Percentiles rank a stretch among this genome's conserved stretches.
These are phyloP conservation scores for Anacardium occidentale DNA, from an alignment of 345 rosid genomes.

Conservation along the genomic window DNA sequence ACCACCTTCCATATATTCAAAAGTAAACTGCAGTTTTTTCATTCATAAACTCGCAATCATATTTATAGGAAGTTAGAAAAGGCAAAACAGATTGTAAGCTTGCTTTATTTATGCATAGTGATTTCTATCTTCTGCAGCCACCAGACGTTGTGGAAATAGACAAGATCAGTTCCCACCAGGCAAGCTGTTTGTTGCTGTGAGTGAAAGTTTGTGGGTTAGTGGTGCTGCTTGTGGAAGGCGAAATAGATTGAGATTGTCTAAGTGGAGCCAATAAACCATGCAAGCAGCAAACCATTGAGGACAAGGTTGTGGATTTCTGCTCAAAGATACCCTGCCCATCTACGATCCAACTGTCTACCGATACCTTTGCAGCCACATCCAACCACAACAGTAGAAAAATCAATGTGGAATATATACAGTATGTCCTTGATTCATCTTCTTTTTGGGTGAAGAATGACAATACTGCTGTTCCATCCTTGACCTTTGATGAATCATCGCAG, in stretches of 20 bases:
- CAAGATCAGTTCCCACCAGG: conserved; percentile 32
- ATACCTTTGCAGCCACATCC: conserved; percentile 31
- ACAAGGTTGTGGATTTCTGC: conserved; percentile 40
- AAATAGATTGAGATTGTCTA: conserved; percentile 31
- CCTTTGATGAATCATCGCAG: conserved; percentile 1
- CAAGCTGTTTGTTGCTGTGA: conserved; percentile 28
- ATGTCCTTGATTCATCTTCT: neutral
- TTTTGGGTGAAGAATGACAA: neutral
- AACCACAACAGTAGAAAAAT: conserved; percentile 21
- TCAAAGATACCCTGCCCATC: conserved; percentile 31
- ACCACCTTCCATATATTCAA: conserved; percentile 26
- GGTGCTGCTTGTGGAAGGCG: conserved; percentile 37
- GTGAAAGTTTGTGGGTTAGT: conserved; percentile 39
- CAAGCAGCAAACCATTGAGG: conserved; percentile 26
- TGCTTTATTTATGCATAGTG: neutral
- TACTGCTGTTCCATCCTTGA: conserved; percentile 6
- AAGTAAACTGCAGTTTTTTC: neutral
- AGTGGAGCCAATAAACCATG: conserved; percentile 28
- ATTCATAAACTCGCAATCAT: neutral
- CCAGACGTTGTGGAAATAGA: conserved; percentile 23
- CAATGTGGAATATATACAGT: conserved; percentile 40
- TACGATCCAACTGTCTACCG: conserved; percentile 25
- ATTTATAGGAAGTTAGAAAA: neutral
- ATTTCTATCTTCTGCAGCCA: conserved; percentile 14
- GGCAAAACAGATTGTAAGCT: neutral